Evolutionary conservation across 352 stramenopile genomes (phyloP).

Genomic region (Hyaloperonospora arabidopsidis): DNA sequence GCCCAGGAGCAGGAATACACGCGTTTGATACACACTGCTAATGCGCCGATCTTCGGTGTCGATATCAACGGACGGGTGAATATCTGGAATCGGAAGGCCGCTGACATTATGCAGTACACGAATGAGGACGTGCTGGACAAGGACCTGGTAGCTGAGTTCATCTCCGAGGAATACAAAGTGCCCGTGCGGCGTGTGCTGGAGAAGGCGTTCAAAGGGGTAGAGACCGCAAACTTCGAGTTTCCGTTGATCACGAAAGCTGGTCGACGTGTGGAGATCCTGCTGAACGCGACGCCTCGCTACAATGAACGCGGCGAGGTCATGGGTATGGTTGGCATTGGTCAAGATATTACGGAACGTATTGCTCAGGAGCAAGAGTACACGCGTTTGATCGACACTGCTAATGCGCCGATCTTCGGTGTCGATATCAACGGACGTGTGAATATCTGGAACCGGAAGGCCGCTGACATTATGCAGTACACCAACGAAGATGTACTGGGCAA

Average conservation of each 20-base stretch:
- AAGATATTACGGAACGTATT: slow-evolving; percentile 76
- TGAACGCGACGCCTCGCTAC: slow-evolving; percentile 78
- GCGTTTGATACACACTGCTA: slow-evolving; percentile 31
- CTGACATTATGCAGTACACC: slow-evolving; percentile 84
- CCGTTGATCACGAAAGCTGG: slow-evolving; percentile 78
- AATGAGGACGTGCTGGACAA: slow-evolving; percentile 25
- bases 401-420: slow-evolving; percentile 85
- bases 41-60: slow-evolving; percentile 64
- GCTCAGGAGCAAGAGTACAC: slow-evolving; percentile 85
- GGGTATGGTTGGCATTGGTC: slow-evolving; percentile 73
- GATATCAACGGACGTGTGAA: slow-evolving; percentile 69
- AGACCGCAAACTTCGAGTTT: slow-evolving; percentile 68
- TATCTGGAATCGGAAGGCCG: slow-evolving; percentile 57
- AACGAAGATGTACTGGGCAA: slow-evolving; percentile 84
- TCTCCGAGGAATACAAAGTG: slow-evolving; percentile 38
- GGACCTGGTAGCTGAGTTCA: slow-evolving; percentile 42
- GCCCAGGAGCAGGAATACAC: slow-evolving; percentile 20
- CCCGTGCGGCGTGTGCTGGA: slow-evolving; percentile 31
- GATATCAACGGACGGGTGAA: slow-evolving; percentile 36
- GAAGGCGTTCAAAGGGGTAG: slow-evolving; percentile 39
- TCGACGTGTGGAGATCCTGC: slow-evolving; percentile 66
- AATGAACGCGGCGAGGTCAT: slow-evolving; percentile 76
- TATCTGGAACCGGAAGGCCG: slow-evolving; percentile 88
- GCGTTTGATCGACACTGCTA: slow-evolving; percentile 82
- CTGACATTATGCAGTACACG: slow-evolving; percentile 41